Evolutionary conservation across 1,284 basidiomycete species (phyloP).

Genomic region (Takashimella koratensis): DNA sequence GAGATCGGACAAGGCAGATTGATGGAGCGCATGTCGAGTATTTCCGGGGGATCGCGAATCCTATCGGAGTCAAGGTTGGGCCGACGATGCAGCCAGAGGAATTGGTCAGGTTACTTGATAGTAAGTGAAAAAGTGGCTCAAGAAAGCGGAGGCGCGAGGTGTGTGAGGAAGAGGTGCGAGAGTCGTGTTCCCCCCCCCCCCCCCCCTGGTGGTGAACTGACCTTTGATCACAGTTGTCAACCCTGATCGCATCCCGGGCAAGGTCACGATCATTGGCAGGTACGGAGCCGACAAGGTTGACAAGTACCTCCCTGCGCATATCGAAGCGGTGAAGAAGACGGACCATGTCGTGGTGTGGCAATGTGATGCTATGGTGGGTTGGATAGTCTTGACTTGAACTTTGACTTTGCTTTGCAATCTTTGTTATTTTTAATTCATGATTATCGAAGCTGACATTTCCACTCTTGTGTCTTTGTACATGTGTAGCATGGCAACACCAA

Average conservation of each 20-base stretch:
- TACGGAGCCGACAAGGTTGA: slow-evolving; percentile 87
- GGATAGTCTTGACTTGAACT: not conserved
- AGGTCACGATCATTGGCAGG: slow-evolving; percentile 85
- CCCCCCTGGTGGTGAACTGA: too few species aligned
- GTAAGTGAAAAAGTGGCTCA: slow-evolving; percentile 52
- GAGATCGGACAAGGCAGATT: slow-evolving; percentile 91
- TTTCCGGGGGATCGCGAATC: slow-evolving; percentile 90
- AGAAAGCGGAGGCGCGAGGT: not conserved
- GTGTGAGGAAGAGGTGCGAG: not conserved
- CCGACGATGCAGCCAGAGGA: slow-evolving; percentile 79
- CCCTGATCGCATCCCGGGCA: slow-evolving; percentile 73
- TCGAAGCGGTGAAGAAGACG: slow-evolving; percentile 73
- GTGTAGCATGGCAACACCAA: slow-evolving; percentile 60
- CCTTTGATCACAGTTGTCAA: slow-evolving; percentile 67
- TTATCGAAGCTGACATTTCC: not conserved
- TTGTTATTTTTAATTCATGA: not conserved
- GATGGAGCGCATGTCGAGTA: slow-evolving; percentile 94
- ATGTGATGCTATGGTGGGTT: slow-evolving; percentile 81
- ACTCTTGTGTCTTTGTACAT: too few species aligned
- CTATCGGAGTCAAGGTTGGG: slow-evolving; percentile 95
- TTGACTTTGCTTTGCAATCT: not conserved
- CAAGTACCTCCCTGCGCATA: slow-evolving; percentile 71
- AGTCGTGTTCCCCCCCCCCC: too few species aligned
- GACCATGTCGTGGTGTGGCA: slow-evolving; percentile 88
- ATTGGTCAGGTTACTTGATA: slow-evolving; percentile 71